Evolutionary conservation across 371 early-diverging fungal species (phyloP).

Genomic region (Mortierella sp.): DNA sequence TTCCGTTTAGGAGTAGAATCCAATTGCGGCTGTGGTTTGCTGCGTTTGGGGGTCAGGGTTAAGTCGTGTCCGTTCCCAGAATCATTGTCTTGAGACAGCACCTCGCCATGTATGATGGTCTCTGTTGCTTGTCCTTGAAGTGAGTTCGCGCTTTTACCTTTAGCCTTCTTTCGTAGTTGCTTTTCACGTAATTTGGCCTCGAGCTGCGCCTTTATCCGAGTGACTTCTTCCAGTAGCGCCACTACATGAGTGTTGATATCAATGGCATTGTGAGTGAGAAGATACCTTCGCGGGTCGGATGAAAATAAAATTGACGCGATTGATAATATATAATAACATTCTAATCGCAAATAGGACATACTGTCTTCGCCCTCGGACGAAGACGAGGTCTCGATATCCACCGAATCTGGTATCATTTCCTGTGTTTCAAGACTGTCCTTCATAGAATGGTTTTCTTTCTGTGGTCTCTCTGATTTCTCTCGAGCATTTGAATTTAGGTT

Average conservation of each 20-base stretch:
- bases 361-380: conserved; percentile 42
- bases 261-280: background rate
- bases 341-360: conserved; percentile 12
- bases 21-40: background rate
- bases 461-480: background rate
- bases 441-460: background rate
- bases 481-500: background rate
- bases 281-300: background rate
- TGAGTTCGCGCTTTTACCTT: background rate
- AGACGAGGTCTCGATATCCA: background rate
- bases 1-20: background rate
- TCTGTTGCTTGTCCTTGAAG: background rate
- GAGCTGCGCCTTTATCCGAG: conserved; percentile 29
- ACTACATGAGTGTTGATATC: conserved; percentile 8
- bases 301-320: background rate
- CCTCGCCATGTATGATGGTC: background rate
- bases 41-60: background rate
- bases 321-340: background rate
- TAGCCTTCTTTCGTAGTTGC: conserved; percentile 1
- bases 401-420: background rate
- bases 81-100: background rate
- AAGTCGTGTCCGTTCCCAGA: background rate
- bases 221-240: conserved; percentile 30
- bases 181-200: conserved; percentile 37
- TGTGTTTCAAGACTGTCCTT: no score